Evolutionary conservation across 371 early-diverging fungal genomes (phyloP), one percentile per base, ranked within the genome.

Genomic region (Smittium culicis): DNA sequence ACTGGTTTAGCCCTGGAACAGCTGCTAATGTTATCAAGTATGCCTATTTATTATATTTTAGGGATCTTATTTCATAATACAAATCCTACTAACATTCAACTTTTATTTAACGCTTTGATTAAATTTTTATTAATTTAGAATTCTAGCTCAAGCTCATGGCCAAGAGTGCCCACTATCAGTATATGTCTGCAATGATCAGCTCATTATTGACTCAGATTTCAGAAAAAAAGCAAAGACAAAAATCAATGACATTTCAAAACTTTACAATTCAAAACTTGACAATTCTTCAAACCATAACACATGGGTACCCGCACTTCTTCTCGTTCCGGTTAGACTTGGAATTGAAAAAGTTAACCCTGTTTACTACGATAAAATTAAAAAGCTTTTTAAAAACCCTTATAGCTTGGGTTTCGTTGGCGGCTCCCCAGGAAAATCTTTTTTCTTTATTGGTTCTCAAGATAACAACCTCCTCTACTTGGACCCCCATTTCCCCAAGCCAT

Each of bases 371-470:
- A 84, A 84, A 34, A 71, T 91, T 54, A 88, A 88, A 74, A 80
- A 84, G 29, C 86, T 84, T 58, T 89, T 94, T 74, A 79, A 78
- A 64, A 79, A 91, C 54, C 85, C 88, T 32, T 85, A 86, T 57
- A 88, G 85, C 61, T 82, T 93, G 5, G 95, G 95, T 25, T 88
- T 96, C 67, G 93, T 92, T 34, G 96, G 95, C 35, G 98, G 98
- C 25, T 82, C 89, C 67, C 96, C 98, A 1, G 91, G 92, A 64
- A 90, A 93, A 24, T 93, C 96, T 0, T 79, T 92, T 56, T 97
- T 89, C 77, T 95, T 97, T 77, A 80, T 92, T 29, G 96, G 95
- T 24, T 73, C 85, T 30, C 88, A 94, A 77, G 86, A 85, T 73
- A 75, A 72, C 70, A 67, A 58, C 28, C 65, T 74, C 67, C 75